A percentile compares a stretch with the other conserved stretches of the same genome.
These are phyloP conservation scores for Brasenia schreberi DNA, from an alignment of 164 flowering plant genomes.

Conservation along the genomic window DNA sequence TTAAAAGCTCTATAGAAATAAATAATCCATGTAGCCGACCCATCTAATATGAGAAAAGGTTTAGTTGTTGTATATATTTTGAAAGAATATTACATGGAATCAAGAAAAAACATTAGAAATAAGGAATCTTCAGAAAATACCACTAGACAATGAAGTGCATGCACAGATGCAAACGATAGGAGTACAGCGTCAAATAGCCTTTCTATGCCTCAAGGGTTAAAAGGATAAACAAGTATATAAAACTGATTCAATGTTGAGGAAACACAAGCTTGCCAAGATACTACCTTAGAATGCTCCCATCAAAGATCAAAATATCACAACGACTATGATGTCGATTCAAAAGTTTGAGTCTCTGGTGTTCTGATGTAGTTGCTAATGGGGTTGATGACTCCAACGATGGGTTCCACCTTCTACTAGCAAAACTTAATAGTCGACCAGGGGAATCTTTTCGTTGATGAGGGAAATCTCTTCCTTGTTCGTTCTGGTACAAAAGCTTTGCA, in stretches of 20 bases:
- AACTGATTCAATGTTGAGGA: not conserved
- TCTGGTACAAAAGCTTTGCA: constrained; percentile 81
- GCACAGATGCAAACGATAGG: too few relatives aligned
- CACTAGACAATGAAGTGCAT: too few relatives aligned
- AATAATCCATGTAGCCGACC: too few relatives aligned
- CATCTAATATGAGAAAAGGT: too few relatives aligned
- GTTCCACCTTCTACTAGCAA: constrained; percentile 98
- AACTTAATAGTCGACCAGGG: constrained; percentile 50
- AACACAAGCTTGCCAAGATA: not conserved
- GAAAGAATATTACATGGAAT: too few relatives aligned
- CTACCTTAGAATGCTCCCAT: constrained; percentile 96
- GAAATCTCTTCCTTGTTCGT: constrained; percentile 42
- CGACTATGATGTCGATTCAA: constrained; percentile 59
- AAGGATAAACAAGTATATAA: not conserved
- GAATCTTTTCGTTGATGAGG: constrained; percentile 2
- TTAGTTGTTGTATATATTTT: too few relatives aligned
- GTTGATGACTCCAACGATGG: constrained; percentile 84
- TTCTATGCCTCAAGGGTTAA: too few relatives aligned
- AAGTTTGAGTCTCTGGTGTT: constrained; percentile 72
- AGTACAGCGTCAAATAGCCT: too few relatives aligned
- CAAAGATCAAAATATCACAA: constrained; percentile 95
- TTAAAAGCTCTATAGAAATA: too few relatives aligned
- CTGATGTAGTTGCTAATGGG: constrained; percentile 71
- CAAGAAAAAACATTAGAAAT: too few relatives aligned
- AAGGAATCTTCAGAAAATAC: too few relatives aligned